Evolutionary conservation across 176 grass and related monocot genomes (phyloP), one percentile per base, ranked within the genome.

Genomic region (Rhynchospora tenuis): DNA sequence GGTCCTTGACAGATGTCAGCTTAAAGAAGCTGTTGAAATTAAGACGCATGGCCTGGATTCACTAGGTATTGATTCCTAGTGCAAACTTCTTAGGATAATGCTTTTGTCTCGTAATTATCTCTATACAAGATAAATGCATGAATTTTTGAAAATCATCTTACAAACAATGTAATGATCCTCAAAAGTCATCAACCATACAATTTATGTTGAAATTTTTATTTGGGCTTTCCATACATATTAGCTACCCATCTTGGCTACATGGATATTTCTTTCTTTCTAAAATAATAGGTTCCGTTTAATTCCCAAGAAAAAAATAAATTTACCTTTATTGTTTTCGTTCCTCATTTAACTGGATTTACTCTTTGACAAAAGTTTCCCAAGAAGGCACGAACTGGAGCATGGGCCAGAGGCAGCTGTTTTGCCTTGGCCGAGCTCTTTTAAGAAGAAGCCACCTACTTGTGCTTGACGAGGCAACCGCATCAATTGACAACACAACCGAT

Each of bases 331-430:
- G 33, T 38, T 38, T 38, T 67, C 74, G 0, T 38, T 3, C 33
- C 33, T 38, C 33, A 38, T 38, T 38, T 38, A 38, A 38, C 33
- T 38, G 33, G 33, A 38, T 38, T 38, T 38, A 38, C 2, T 38
- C 33, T 38, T 38, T 38, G 33, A 4, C 14, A 7, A 17, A 64
- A 97, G 94, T 97, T 78, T 81, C 82, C 0, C 89, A 97, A 87
- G 91, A 91, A 3, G 94, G 94, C 13, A 91, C 87, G 0, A 97
- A 97, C 57, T 97, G 94, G 94, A 97, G 94, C 83, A 97, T 97
- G 94, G 94, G 94, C 13, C 91, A 97, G 89, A 91, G 94, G 48
- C 94, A 93, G 44, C 66, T 97, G 48, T 93, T 97, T 28, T 97
- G 94, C 71, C 86, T 97, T 51, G 94, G 94, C 0, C 94, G 94